Conservation (phyloP, 2,329 filamentous ascomycete genomes). For the Phialophora expanda region DNA sequence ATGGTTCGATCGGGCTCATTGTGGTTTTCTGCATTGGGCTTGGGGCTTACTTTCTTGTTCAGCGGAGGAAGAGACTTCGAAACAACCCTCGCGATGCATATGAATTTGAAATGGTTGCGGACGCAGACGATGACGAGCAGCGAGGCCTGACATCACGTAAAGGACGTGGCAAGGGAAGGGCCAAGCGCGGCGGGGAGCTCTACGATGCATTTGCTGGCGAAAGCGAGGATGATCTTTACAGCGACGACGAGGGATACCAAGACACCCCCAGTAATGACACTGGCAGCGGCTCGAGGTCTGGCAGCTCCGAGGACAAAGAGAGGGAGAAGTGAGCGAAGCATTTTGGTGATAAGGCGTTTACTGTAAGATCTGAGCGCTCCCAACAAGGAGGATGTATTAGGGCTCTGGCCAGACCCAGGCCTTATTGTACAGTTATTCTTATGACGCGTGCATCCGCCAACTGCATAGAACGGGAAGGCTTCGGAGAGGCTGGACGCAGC, state of each 20-base stretch:
- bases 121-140: slow-evolving; percentile 70
- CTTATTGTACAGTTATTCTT: slow-evolving; percentile 20
- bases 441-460: slow-evolving; percentile 11
- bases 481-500: background rate
- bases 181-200: slow-evolving; percentile 77
- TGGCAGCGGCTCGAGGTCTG: slow-evolving; percentile 34
- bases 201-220: slow-evolving; percentile 98
- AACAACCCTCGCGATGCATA: slow-evolving; percentile 81
- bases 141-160: slow-evolving; percentile 45
- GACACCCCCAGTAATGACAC: slow-evolving; percentile 40
- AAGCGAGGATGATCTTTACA: slow-evolving; percentile 70
- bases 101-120: slow-evolving; percentile 90
- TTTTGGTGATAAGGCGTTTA: slow-evolving; percentile 11
- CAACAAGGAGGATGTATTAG: slow-evolving; percentile 1
- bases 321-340: slow-evolving; percentile 27
- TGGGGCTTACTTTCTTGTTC: slow-evolving; percentile 79
- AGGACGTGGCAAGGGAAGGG: slow-evolving; percentile 57
- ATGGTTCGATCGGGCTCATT: slow-evolving; percentile 82
- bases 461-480: background rate
- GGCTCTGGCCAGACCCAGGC: slow-evolving; percentile 1
- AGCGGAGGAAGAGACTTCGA: slow-evolving; percentile 75
- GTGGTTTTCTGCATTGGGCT: slow-evolving; percentile 80
- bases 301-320: slow-evolving; percentile 31
- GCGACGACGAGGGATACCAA: slow-evolving; percentile 47
- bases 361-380: background rate